A percentile compares a stretch with the other conserved stretches of the same genome.
Evolutionary conservation across 495 filamentous ascomycete genomes (phyloP).

Genomic region (Mytilinidion resinicola): DNA sequence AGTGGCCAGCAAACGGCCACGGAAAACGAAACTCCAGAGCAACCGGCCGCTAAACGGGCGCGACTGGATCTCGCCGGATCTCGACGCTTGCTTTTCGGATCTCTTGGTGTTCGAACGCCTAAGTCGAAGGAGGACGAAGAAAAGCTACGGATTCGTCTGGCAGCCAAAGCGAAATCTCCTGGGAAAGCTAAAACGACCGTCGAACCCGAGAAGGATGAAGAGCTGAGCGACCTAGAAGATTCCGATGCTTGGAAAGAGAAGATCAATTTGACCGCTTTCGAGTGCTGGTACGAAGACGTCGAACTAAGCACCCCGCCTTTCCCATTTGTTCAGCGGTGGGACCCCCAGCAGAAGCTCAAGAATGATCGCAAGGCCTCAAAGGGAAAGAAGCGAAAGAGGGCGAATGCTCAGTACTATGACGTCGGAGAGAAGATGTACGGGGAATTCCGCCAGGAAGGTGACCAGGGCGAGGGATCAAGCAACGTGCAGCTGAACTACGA

Average conservation of each 20-base stretch:
- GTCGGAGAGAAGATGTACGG: slow-evolving; percentile 27
- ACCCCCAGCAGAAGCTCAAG: slow-evolving; percentile 62
- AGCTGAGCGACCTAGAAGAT: slow-evolving; percentile 24
- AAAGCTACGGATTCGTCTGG: slow-evolving; percentile 52
- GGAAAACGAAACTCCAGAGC: not conserved
- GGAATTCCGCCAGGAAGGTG: slow-evolving; percentile 34
- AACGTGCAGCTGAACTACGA: slow-evolving; percentile 36
- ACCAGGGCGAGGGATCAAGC: slow-evolving; percentile 33
- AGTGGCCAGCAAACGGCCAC: not conserved
- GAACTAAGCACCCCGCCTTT: slow-evolving; percentile 72
- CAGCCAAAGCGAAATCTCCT: slow-evolving; percentile 32
- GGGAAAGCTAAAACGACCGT: not conserved
- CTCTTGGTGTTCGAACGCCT: slow-evolving; percentile 63
- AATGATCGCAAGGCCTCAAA: slow-evolving; percentile 39
- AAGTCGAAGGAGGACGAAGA: slow-evolving; percentile 62
- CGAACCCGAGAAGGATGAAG: not conserved
- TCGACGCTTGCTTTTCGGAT: slow-evolving; percentile 62
- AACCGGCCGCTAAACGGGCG: slow-evolving; percentile 32
- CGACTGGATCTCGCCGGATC: slow-evolving; percentile 60
- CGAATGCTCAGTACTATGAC: slow-evolving; percentile 27
- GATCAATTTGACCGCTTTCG: slow-evolving; percentile 67
- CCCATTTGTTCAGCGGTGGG: slow-evolving; percentile 86
- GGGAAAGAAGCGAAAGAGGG: slow-evolving; percentile 46
- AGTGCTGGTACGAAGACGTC: slow-evolving; percentile 72
- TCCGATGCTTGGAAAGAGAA: slow-evolving; percentile 62